Evolutionary conservation across 73 alveolate species (phyloP).

Genomic region (Tetrahymena malaccensis): DNA sequence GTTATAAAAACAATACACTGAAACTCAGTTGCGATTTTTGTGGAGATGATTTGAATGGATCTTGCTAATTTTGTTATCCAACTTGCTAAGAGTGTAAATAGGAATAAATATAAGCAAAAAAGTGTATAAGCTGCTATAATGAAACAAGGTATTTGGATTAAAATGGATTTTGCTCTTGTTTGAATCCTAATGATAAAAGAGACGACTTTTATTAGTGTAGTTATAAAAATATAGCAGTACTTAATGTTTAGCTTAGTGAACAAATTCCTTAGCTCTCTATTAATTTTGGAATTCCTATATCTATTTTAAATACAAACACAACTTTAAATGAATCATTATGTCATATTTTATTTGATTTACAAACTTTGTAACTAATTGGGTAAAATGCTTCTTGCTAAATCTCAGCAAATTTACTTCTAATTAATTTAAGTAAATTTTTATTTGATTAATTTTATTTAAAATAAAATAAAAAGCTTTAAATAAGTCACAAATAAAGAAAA

Average conservation of each 20-base stretch:
- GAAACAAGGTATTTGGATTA: neutral
- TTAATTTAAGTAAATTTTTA: too few relatives aligned
- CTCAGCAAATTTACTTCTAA: neutral
- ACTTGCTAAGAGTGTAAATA: neutral
- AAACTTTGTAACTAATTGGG: neutral
- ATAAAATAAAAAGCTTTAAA: too few relatives aligned
- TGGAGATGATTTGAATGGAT: too few relatives aligned
- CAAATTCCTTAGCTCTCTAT: neutral
- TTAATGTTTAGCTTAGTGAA: neutral
- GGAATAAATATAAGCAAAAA: neutral
- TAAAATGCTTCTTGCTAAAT: neutral
- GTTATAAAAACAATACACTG: neutral
- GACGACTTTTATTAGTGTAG: neutral
- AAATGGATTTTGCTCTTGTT: neutral
- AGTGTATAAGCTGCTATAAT: neutral
- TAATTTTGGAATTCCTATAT: neutral
- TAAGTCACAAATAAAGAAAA: too few relatives aligned
- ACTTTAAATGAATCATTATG: neutral
- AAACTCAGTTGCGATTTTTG: neutral
- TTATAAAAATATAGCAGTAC: neutral
- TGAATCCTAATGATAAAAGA: neutral
- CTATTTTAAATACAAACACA: neutral
- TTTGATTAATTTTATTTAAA: too few relatives aligned
- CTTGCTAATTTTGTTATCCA: neutral
- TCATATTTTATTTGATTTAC: neutral